Evolutionary conservation across 768 basidiomycete genomes (phyloP).

Genomic region (Kondoa subrosea): DNA sequence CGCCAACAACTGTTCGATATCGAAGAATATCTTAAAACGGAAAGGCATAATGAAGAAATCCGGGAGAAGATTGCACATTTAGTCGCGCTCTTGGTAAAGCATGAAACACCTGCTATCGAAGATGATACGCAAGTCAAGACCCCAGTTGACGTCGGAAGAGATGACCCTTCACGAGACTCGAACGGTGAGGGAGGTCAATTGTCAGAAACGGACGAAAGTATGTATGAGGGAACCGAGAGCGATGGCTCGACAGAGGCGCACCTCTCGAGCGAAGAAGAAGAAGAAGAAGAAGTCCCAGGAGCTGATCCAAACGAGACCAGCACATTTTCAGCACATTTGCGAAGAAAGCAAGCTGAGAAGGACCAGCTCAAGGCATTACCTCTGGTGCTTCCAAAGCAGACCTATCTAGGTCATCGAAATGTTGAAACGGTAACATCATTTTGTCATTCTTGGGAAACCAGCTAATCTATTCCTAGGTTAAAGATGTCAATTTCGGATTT

Average conservation of each 20-base stretch:
- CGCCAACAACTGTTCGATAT: slow-evolving; percentile 15
- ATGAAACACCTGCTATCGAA: slow-evolving; percentile 10
- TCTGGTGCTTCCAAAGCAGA: slow-evolving; percentile 16
- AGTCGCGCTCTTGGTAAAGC: neutral
- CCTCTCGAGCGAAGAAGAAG: slow-evolving; percentile 4
- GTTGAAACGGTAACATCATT: slow-evolving; percentile 19
- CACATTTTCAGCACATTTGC: no score
- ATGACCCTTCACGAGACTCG: neutral
- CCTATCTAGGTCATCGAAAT: slow-evolving; percentile 23
- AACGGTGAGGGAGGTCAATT: neutral
- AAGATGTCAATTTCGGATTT: slow-evolving; percentile 26
- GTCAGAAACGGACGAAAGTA: neutral
- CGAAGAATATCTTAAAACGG: slow-evolving; percentile 16
- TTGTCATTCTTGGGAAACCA: neutral
- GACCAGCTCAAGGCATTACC: slow-evolving; percentile 14
- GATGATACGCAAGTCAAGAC: neutral
- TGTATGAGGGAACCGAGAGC: neutral
- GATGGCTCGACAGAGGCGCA: neutral
- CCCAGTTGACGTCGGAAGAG: neutral
- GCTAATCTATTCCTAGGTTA: slow-evolving; percentile 5
- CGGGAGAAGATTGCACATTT: neutral
- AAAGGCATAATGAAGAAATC: neutral
- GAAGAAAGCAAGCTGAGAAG: neutral
- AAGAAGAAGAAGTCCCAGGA: neutral
- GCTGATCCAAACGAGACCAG: no score